Percentiles rank a stretch among this genome's conserved stretches.
Evolutionary conservation across 2,329 filamentous ascomycete species (phyloP).

Genomic region (Ophiostoma piceae): DNA sequence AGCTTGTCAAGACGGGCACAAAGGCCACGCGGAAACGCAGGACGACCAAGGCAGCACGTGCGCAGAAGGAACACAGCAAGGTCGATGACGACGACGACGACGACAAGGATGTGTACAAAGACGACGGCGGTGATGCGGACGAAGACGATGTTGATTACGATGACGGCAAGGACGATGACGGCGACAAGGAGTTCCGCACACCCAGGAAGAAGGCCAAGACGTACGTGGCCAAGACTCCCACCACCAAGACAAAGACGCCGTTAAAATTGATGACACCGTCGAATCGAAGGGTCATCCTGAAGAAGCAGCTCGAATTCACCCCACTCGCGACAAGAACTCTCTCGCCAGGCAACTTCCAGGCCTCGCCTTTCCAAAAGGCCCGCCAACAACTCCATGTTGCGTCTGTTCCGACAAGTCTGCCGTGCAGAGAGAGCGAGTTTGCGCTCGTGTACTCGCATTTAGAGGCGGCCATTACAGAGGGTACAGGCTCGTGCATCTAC

Average conservation of each 20-base stretch:
- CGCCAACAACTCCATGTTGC: constrained; percentile 88
- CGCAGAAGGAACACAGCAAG: constrained; percentile 17
- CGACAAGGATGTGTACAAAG: neutral
- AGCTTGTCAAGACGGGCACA: constrained; percentile 65
- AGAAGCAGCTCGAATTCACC: constrained; percentile 90
- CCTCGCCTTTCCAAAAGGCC: constrained; percentile 87
- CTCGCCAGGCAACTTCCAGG: constrained; percentile 65
- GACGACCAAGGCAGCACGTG: constrained; percentile 30
- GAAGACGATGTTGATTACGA: constrained; percentile 9
- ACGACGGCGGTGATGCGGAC: constrained; percentile 28
- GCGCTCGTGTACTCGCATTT: constrained; percentile 87
- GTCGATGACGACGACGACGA: neutral
- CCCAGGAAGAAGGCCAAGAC: constrained; percentile 34
- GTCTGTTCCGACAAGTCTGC: constrained; percentile 80
- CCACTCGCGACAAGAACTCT: constrained; percentile 85
- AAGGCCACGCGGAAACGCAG: constrained; percentile 59
- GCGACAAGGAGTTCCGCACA: constrained; percentile 34
- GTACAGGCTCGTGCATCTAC: constrained; percentile 93
- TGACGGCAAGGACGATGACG: constrained; percentile 29
- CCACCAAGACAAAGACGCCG: constrained; percentile 47
- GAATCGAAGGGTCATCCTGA: constrained; percentile 58
- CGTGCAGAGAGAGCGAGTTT: constrained; percentile 90
- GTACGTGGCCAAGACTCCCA: constrained; percentile 46
- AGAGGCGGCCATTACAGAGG: constrained; percentile 88
- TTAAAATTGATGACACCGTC: constrained; percentile 41